Conservation (phyloP, 768 basidiomycete genomes). For the Hemileccinum rubropunctum region DNA sequence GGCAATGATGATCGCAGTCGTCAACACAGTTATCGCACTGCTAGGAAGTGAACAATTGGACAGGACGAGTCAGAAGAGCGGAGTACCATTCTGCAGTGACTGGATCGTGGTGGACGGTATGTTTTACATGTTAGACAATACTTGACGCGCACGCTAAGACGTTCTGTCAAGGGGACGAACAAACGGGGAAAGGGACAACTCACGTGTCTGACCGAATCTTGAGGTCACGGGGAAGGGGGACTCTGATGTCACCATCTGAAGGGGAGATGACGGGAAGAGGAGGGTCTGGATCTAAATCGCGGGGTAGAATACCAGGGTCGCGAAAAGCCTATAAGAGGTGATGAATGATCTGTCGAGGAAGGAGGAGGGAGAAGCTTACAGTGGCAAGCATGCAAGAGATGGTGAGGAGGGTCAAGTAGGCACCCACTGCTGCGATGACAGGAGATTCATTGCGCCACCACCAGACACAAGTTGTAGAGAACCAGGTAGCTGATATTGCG, state of each 20-base stretch:
- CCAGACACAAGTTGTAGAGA: conserved; percentile 85
- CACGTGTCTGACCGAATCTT: conserved; percentile 76
- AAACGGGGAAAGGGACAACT: conserved; percentile 30
- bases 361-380: conserved; percentile 39
- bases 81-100: conserved; percentile 90
- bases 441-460: conserved; percentile 83
- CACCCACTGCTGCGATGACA: conserved; percentile 64
- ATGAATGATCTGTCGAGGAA: background rate
- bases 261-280: conserved; percentile 65
- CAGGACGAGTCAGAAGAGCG: background rate
- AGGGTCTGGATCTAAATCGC: conserved; percentile 82
- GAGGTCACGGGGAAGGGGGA: conserved; percentile 78
- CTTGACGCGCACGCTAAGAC: conserved; percentile 77
- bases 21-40: conserved; percentile 98
- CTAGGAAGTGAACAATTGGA: background rate
- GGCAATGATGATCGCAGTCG: conserved; percentile 89
- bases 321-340: conserved; percentile 54
- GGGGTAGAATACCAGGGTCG: conserved; percentile 88
- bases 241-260: conserved; percentile 57
- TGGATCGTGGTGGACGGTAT: conserved; percentile 91
- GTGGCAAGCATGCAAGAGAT: conserved; percentile 76
- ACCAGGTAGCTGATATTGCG: conserved; percentile 75
- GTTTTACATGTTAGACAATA: conserved; percentile 92
- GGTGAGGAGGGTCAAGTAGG: conserved; percentile 61
- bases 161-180: background rate